Base-by-base conservation (phyloP, 345 rosid genomes). In the Rhodamnia argentea region DNA sequence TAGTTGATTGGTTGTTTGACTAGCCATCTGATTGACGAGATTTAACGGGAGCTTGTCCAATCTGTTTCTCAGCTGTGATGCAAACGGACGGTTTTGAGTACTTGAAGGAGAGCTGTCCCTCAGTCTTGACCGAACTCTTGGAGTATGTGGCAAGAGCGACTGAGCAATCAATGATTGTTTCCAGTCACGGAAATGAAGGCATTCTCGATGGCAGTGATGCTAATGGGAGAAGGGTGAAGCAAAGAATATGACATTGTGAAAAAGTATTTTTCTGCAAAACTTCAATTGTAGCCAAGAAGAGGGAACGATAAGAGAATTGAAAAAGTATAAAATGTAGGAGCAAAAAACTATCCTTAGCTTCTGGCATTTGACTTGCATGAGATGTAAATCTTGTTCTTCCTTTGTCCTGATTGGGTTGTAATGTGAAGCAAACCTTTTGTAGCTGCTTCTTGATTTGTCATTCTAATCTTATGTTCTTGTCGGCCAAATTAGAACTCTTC, bases 151-250 rank as follows among this genome's bases (percentile, higher is more conserved):
- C 93, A 11, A 91, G 88, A 87, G 90, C 86, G 5, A 87, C 89
- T 11, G 94, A 90, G 86, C 97, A 91, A 76, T 87, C 92, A 3
- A 87, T 88, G 84, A 83, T 90, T 10, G 82, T 89, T 14, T 87
- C 88, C 84, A 88, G 90, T 86, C 89, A 89, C 13, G 92, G 91
- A 29, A 89, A 85, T 52, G 96, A 92, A 84, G 89, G 88, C 26
- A 86, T 90, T 56, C 91, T 90, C 1, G 96, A 94, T 5, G 95
- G 94, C 53, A 90, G 93, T 44, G 94, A 94, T 20, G 85, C 83
- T 37, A 88, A 93, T 53, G 96, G 94, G 20, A 89, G 96, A 84
- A 89, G 96, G 85, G 96, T 93, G 88, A 94, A 93, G 94, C 96
- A 88, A 88, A 91, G 96, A 88, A 85, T 92, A 85, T 91, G 87